Conservation (phyloP, 768 basidiomycete species). For the Mycena capillaripes region DNA sequence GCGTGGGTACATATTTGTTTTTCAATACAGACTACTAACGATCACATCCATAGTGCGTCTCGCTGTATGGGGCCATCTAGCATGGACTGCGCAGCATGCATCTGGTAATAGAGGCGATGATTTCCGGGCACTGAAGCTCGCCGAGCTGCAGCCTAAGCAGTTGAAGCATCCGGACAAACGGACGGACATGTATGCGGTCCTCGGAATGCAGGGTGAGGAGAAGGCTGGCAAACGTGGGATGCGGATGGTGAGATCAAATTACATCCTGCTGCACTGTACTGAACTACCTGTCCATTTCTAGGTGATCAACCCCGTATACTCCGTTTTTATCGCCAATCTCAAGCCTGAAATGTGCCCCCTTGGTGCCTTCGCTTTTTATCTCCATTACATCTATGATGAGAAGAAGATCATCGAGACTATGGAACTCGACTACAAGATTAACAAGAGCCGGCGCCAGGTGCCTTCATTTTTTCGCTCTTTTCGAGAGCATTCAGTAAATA, state of each 20-base stretch:
- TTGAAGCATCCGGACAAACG: slow-evolving; percentile 43
- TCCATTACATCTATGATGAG: slow-evolving; percentile 45
- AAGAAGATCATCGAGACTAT: slow-evolving; percentile 31
- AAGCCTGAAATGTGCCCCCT: slow-evolving; percentile 42
- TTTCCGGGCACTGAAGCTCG: slow-evolving; percentile 41
- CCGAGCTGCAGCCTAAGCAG: slow-evolving; percentile 44
- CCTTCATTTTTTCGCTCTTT: background rate
- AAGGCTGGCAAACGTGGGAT: slow-evolving; percentile 42
- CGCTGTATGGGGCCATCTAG: slow-evolving; percentile 43
- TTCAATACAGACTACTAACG: too few relatives aligned
- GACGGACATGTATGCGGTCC: slow-evolving; percentile 37
- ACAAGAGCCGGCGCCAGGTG: slow-evolving; percentile 9
- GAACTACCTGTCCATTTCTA: slow-evolving; percentile 13
- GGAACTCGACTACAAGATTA: background rate
- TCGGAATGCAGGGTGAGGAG: slow-evolving; percentile 47
- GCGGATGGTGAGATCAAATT: slow-evolving; percentile 36
- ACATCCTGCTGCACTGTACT: background rate
- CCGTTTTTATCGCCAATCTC: slow-evolving; percentile 43
- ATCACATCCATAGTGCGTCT: slow-evolving; percentile 31
- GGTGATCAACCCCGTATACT: slow-evolving; percentile 48
- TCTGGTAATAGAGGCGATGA: slow-evolving; percentile 49
- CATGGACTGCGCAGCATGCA: slow-evolving; percentile 47
- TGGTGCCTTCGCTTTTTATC: slow-evolving; percentile 45
- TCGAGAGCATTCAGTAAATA: too few relatives aligned
- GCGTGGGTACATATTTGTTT: too few relatives aligned